Evolutionary conservation across 2,329 filamentous ascomycete species (phyloP).

Genomic region (Fusarium pseudonygamai): DNA sequence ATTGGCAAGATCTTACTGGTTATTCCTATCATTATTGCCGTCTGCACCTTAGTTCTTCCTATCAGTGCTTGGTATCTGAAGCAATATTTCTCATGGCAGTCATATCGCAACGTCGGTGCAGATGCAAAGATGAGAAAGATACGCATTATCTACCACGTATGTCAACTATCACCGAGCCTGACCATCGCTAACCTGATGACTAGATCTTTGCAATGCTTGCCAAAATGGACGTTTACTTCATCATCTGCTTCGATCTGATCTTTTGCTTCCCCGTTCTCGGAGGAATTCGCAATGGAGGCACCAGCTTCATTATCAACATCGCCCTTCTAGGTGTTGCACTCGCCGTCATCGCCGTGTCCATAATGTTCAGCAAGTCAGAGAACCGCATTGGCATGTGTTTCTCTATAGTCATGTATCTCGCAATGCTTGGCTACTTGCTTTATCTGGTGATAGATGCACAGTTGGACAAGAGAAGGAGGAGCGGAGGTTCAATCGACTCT

Average conservation of each 20-base stretch:
- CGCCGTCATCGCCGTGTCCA: not conserved
- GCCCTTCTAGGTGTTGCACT: not conserved
- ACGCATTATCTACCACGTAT: not conserved
- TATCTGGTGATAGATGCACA: not conserved
- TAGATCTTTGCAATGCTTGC: constrained; percentile 12
- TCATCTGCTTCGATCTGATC: not conserved
- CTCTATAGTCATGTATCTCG: not conserved
- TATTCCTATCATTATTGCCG: not conserved
- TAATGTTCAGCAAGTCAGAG: constrained; percentile 1
- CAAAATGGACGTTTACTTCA: not conserved
- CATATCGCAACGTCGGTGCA: constrained; percentile 4
- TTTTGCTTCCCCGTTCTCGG: not conserved
- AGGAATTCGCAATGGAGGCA: not conserved
- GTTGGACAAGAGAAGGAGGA: not conserved
- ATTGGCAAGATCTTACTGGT: not conserved
- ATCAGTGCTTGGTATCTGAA: constrained; percentile 5
- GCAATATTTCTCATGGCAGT: constrained; percentile 7
- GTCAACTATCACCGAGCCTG: rapidly evolving
- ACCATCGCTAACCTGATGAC: not conserved
- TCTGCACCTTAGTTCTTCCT: not conserved
- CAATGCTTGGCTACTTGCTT: not conserved
- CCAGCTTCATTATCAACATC: not conserved
- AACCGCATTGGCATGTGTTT: not conserved
- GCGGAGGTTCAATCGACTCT: not conserved
- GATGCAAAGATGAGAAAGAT: constrained; percentile 8